Evolutionary conservation across 2,329 filamentous ascomycete genomes (phyloP).

Genomic region (Thielaviopsis populi): DNA sequence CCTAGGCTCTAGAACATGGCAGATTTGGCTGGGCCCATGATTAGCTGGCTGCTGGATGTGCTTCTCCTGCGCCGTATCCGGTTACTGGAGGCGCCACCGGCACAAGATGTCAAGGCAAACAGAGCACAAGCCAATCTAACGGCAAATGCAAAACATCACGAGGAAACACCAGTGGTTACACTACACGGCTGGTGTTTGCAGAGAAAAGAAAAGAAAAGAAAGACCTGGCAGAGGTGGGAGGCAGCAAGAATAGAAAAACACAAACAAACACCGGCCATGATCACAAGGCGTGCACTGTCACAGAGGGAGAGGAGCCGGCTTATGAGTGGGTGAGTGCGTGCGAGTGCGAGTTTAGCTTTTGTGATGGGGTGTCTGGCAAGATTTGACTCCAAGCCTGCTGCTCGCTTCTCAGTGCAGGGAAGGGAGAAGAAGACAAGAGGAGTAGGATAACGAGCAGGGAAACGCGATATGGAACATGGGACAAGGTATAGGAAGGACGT

Average conservation of each 20-base stretch:
- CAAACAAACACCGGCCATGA: no score
- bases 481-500: background rate
- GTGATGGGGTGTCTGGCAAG: background rate
- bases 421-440: background rate
- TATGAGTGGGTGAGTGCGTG: background rate
- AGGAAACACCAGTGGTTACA: background rate
- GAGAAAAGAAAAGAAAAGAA: background rate
- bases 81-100: constrained; percentile 13
- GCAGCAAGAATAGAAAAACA: no score
- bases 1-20: background rate
- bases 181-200: background rate
- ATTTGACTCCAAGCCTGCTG: background rate
- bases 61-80: constrained; percentile 7
- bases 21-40: background rate
- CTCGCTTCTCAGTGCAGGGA: background rate
- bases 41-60: background rate
- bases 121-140: background rate
- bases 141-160: constrained; percentile 3
- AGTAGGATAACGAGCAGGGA: background rate
- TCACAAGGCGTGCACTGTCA: no score
- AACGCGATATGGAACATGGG: background rate
- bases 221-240: background rate
- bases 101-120: background rate
- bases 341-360: background rate
- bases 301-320: no score